A percentile compares a stretch with the other conserved stretches of the same genome.
Conservation (phyloP, 2,329 filamentous ascomycete genomes). For the Fusarium sp. region DNA sequence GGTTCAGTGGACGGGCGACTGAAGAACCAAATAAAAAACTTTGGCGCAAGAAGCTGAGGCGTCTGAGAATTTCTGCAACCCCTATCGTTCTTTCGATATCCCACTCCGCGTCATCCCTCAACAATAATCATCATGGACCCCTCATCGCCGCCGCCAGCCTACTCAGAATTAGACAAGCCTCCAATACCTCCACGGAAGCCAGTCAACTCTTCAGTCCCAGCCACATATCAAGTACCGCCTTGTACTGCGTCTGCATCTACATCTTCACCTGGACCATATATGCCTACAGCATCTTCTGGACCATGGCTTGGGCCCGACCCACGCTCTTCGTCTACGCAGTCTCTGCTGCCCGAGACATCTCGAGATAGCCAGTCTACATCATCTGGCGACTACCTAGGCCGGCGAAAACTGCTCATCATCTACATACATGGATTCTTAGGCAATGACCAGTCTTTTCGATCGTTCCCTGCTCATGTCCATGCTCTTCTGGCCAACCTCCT, state of each 20-base stretch:
- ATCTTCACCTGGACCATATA: conserved; percentile 15
- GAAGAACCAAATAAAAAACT: neutral
- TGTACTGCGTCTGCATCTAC: conserved; percentile 7
- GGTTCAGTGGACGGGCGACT: neutral
- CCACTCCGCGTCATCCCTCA: neutral
- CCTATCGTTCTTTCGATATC: neutral
- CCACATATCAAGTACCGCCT: conserved; percentile 12
- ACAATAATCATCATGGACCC: conserved; percentile 20
- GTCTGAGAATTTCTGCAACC: neutral
- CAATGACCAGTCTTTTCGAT: conserved; percentile 86
- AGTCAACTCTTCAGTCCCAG: conserved; percentile 22
- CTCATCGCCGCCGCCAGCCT: conserved; percentile 34
- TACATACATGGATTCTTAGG: conserved; percentile 95
- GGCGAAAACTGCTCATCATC: conserved; percentile 76
- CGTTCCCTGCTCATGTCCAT: conserved; percentile 90
- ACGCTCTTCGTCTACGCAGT: conserved; percentile 64
- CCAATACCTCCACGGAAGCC: conserved; percentile 34
- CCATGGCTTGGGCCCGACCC: conserved; percentile 56
- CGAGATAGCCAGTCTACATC: conserved; percentile 11
- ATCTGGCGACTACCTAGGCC: conserved; percentile 39
- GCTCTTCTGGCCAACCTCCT: conserved; percentile 76
- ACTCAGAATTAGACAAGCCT: conserved; percentile 32
- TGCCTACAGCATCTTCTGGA: conserved; percentile 9
- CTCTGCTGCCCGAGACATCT: conserved; percentile 52
- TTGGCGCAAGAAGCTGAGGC: neutral